Evolutionary conservation across 768 basidiomycete species (phyloP).

Genomic region (Chalciporus sphaerocephalus): DNA sequence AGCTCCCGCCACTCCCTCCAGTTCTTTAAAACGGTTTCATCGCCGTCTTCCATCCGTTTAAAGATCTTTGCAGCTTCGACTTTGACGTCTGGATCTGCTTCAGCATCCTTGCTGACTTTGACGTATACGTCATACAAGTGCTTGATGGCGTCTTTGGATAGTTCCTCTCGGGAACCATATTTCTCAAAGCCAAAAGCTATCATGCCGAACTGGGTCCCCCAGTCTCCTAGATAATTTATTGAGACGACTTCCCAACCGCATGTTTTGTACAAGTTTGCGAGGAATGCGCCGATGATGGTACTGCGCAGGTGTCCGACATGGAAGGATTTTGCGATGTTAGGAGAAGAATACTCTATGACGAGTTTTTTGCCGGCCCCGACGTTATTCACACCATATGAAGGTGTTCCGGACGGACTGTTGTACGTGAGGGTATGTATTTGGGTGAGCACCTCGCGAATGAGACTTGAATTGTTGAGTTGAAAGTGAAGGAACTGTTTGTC

Average conservation of each 20-base stretch:
- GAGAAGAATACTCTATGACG: conserved; percentile 90
- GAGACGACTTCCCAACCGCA: conserved; percentile 91
- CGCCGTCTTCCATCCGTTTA: conserved; percentile 92
- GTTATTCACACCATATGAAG: conserved; percentile 80
- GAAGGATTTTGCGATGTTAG: conserved; percentile 98
- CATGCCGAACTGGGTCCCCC: conserved; percentile 96
- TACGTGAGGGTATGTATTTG: conserved; percentile 75
- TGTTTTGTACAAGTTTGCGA: conserved; percentile 84
- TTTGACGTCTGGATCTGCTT: conserved; percentile 66
- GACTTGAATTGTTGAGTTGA: conserved; percentile 57
- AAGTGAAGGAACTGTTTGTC: conserved; percentile 85
- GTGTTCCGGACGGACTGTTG: conserved; percentile 49
- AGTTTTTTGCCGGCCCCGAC: conserved; percentile 77
- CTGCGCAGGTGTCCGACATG: conserved; percentile 95
- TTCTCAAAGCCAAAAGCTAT: conserved; percentile 89
- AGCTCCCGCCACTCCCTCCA: conserved; percentile 93
- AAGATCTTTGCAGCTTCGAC: conserved; percentile 81
- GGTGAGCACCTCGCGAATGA: conserved; percentile 61
- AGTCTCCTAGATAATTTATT: conserved; percentile 95
- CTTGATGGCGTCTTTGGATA: conserved; percentile 87
- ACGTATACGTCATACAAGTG: conserved; percentile 95
- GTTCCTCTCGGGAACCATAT: conserved; percentile 80
- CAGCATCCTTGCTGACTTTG: conserved; percentile 84
- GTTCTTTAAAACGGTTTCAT: conserved; percentile 74
- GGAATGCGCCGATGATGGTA: conserved; percentile 98